Evolutionary conservation across 208 protist species (phyloP), one percentile per base, ranked within the genome.

Genomic region (Porcisia hertigi): DNA sequence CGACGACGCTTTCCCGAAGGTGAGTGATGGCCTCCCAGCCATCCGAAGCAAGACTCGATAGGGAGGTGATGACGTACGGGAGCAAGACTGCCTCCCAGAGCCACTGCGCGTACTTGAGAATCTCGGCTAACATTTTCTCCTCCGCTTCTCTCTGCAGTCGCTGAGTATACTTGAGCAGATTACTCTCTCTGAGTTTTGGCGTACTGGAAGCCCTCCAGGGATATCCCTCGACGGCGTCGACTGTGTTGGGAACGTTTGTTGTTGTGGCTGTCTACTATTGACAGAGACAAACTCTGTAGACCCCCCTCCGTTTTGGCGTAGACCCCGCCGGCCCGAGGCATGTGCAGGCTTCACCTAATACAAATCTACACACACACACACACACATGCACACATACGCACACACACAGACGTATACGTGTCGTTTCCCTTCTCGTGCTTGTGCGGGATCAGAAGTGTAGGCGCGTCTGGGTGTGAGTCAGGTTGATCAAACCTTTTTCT

Each of bases 1-100:
- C 90, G 57, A 82, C 81, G 34, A 92, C 70, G 16, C 88, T 92
- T 55, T 86, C 74, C 18, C 74, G 59, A 25, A 94, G 76, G 69
- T 88, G 73, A 11, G 65, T 73, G 63, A 87, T 80, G 1, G 90
- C 83, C 80, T 90, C 84, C 45, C 92, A 64, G 30, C 90, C 87
- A 71, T 96, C 90, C 20, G 79, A 72, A 47, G 91, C 79, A 16
- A 91, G 75, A 49, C 73, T 83, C 20, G 82, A 63, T 52, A 93
- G 70, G 23, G 88, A 79, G 60, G 87, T 36, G 36, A 92, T 55
- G 20, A 90, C 76, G 45, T 89, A 89, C 14, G 89, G 82, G 30
- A 90, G 73, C 47, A 91, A n/a, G 30, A 91, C 76, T 9, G 78
- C 72, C 5, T 82, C 59, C 84, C 88, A 93, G 8, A 89, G 69